Base-by-base conservation (phyloP, 2,329 filamentous ascomycete genomes). In the Diaporthe longicolla region DNA sequence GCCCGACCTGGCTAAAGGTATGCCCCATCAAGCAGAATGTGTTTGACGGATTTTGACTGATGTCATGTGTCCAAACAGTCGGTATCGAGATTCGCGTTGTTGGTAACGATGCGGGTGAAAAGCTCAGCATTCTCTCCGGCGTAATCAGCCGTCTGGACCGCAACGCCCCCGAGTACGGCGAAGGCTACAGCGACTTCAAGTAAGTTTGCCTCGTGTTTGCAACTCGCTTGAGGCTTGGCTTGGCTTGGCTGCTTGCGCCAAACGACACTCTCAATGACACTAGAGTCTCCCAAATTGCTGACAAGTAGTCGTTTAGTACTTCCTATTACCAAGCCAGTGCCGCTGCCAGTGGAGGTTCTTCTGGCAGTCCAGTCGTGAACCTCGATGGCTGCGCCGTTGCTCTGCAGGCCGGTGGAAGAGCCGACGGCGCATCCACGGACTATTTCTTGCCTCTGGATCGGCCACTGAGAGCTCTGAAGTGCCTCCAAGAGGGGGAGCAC, bases 251-350 rank as follows among this genome's bases (percentile, higher is more conserved):
- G 11, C 32, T 68, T 32, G 48, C 32, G 26, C 48, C 48, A 40
- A 21, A 15, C 26, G n/a, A 21, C n/a, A 3, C 32, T 24, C 6
- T 54, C 11, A 26, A 7, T 9, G 15, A 40, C 32, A 40, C 15
- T 9, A 54, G 13, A 54, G n/a, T 13, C 63, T 29, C 15, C 32
- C 63, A 26, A 40, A 24, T 37, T 54, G 63, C 48, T 68, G 21
- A 68, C 63, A 29, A 29, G 48, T 15, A 15, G 32, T 29, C 32
- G n/a, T n/a, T 9, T 8, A 68, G 63, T 57, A 93, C 90, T 66
- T 92, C 97, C 82, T 99, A 99, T 87, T 98, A 98, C 79, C 97
- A 99, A 85, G 97, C 97, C 77, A 97, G 97, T 19, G 97, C 97
- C 4, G 96, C 97, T 6, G 97, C 97, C 3, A 98, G 95, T 82